Base-by-base conservation (phyloP, 106 monocot genomes). In the Acorus gramineus region DNA sequence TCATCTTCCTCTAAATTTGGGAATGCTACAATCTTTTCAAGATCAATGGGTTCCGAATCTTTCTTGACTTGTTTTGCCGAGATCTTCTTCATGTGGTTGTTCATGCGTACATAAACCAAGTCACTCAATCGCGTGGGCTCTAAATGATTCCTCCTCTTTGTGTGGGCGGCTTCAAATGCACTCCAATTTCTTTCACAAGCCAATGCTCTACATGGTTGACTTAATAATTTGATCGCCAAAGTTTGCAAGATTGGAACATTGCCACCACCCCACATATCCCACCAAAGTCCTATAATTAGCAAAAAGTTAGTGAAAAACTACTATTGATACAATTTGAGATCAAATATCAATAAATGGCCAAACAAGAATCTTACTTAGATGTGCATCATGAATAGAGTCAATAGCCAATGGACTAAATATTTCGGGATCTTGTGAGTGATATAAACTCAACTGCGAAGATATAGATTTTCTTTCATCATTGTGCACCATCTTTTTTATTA, bases 231-330 rank as follows among this genome's bases (percentile, higher is more conserved):
- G 2, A 55, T 55, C 8, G 10, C 55, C 55, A 55, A 11, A 3
- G 4, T 55, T 55, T 55, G 55, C 10, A 55, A 12, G 12, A 55
- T 11, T 6, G 55, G 55, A 55, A 55, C 55, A 55, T 55, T 12
- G 8, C n/a, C 12, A n/a, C 55, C 55, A n/a, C 55, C 55, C 55
- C 55, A 55, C 12, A 55, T 55, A 12, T 55, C 55, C 55, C 55
- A 55, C 10, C 55, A 55, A 11, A 55, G 10, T 55, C 55, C 8
- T 55, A 10, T 55, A 1, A 4, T n/a, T 4, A 0, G 1, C 5
- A 55, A 5, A 8, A 55, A n/a, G 12, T 11, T 28, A 28, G 28
- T 28, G 12, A 9, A 55, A 55, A 55, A 4, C 10, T 55, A 55
- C 12, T 7, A 55, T 6, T 55, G 10, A 5, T n/a, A 55, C 3